A percentile compares a stretch with the other conserved stretches of the same genome.
Conservation (phyloP, 345 rosid species). For the Tarenaya hassleriana region DNA sequence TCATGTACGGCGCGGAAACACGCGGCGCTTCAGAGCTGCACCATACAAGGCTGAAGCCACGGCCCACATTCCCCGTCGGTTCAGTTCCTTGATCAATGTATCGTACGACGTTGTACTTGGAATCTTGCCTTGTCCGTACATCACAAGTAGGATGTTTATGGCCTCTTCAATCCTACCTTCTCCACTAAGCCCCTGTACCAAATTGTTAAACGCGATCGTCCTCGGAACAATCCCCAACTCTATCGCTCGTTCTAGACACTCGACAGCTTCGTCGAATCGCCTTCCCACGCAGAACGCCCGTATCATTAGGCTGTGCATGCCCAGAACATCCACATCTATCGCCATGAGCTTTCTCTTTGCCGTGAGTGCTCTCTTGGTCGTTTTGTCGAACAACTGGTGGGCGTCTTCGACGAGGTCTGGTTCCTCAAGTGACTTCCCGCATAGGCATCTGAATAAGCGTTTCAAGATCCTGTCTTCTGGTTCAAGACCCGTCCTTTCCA, state of each 20-base stretch:
- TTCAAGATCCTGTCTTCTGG: slow-evolving; percentile 37
- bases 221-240: slow-evolving; percentile 33
- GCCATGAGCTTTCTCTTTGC: no score
- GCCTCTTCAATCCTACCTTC: slow-evolving; percentile 41
- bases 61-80: slow-evolving; percentile 25
- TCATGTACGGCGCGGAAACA: slow-evolving; percentile 30
- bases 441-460: slow-evolving; percentile 38
- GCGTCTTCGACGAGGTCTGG: slow-evolving; percentile 34
- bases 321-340: slow-evolving; percentile 14
- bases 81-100: slow-evolving; percentile 39
- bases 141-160: slow-evolving; percentile 29
- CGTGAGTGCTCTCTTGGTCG: slow-evolving; percentile 19
- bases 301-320: slow-evolving; percentile 30
- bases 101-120: slow-evolving; percentile 35
- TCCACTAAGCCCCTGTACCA: slow-evolving; percentile 37
- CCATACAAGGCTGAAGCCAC: slow-evolving; percentile 40
- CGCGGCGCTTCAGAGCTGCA: slow-evolving; percentile 50
- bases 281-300: slow-evolving; percentile 32
- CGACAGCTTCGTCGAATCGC: slow-evolving; percentile 35
- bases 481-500: slow-evolving; percentile 37
- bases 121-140: slow-evolving; percentile 29
- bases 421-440: slow-evolving; percentile 34
- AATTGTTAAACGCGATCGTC: slow-evolving; percentile 30
- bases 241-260: slow-evolving; percentile 28
- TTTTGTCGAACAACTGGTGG: slow-evolving; percentile 39